phyloP scores from a whole-genome alignment of 1,284 basidiomycete species.

The Athelia sp. region DNA sequence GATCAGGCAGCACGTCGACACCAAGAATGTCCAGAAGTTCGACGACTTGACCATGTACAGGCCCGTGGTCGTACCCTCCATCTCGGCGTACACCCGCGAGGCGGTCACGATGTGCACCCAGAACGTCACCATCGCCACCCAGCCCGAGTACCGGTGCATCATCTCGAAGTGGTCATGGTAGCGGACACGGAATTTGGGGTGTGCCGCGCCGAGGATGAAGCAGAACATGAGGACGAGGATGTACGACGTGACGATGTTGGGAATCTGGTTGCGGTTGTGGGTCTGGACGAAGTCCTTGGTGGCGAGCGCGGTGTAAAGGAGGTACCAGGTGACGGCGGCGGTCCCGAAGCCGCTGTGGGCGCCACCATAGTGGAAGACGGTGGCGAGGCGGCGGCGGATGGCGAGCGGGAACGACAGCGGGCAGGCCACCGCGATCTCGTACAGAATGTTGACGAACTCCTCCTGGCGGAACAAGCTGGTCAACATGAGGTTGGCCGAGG shows the following conservation, averaged over 20 bases:
- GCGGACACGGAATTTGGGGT: conserved; percentile 41
- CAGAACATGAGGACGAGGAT: conserved; percentile 44
- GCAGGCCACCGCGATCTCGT: conserved; percentile 44
- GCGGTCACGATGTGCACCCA: conserved; percentile 51
- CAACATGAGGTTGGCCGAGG: conserved; percentile 48
- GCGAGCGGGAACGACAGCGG: no score
- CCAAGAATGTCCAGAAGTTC: no score
- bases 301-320: conserved; percentile 46
- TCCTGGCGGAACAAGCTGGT: no score
- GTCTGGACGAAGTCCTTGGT: conserved; percentile 41
- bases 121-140: no score
- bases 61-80: no score
- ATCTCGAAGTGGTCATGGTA: conserved; percentile 50
- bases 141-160: conserved; percentile 53
- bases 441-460: conserved; percentile 49
- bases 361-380: no score
- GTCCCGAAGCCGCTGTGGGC: no score
- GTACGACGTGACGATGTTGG: no score
- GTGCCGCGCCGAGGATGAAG: conserved; percentile 47
- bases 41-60: no score
- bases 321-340: conserved; percentile 49
- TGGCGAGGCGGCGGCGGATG: no score
- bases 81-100: conserved; percentile 48
- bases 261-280: conserved; percentile 32
- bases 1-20: no score